Percentiles rank a stretch among this genome's conserved stretches.
Conservation (phyloP, 148 eudicot genomes). For the Vaccinium darrowii region DNA sequence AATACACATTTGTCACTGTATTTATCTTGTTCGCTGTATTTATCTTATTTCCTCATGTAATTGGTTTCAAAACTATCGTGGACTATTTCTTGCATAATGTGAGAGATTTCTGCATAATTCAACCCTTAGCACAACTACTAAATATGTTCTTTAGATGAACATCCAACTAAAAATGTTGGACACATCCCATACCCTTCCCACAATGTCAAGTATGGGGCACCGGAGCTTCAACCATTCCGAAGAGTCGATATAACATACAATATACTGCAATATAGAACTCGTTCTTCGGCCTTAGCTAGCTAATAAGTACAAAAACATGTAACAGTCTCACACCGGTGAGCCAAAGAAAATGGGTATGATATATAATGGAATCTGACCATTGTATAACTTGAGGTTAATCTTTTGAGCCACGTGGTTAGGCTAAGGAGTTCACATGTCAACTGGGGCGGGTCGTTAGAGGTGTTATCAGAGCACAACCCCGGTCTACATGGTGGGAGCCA, state of each 20-base stretch:
- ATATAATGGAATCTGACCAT: too few relatives aligned
- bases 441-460: too few relatives aligned
- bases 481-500: too few relatives aligned
- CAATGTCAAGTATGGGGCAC: neutral
- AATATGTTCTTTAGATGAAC: neutral
- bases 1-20: neutral
- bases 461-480: too few relatives aligned
- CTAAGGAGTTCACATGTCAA: too few relatives aligned
- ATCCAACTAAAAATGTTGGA: neutral
- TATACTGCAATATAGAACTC: neutral
- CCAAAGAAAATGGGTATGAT: too few relatives aligned
- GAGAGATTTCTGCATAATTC: neutral
- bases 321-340: too few relatives aligned
- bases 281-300: neutral
- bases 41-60: neutral
- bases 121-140: neutral
- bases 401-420: too few relatives aligned
- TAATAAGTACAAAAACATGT: neutral
- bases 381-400: too few relatives aligned
- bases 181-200: neutral
- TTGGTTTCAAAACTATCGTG: neutral
- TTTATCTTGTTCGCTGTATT: neutral
- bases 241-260: neutral
- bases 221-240: neutral
- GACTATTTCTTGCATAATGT: neutral